Evolutionary conservation across 2,329 filamentous ascomycete genomes (phyloP).

Genomic region (Hypoxylon sp.): DNA sequence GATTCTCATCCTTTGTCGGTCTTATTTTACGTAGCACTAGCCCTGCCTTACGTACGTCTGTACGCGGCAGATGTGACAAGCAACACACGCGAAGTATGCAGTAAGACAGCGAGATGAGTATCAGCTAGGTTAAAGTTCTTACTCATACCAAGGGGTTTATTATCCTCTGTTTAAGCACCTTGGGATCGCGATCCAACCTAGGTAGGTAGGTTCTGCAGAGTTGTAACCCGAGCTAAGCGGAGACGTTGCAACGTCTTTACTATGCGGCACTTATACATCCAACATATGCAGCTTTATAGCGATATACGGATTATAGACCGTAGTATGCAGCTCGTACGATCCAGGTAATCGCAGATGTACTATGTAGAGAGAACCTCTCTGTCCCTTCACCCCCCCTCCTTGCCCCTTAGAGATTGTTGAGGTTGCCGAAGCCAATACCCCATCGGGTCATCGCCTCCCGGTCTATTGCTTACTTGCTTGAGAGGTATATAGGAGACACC

Average conservation of each 20-base stretch:
- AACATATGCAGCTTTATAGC: too few species aligned
- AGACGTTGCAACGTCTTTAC: too few species aligned
- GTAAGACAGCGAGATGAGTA: neutral
- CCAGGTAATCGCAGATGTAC: conserved; percentile 8
- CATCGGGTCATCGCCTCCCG: neutral
- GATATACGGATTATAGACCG: too few species aligned
- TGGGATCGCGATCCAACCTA: conserved; percentile 6
- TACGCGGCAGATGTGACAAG: conserved; percentile 6
- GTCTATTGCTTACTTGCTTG: neutral
- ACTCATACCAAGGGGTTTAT: conserved; percentile 4
- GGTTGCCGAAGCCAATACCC: conserved; percentile 6
- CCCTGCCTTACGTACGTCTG: conserved; percentile 6
- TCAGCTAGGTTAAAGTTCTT: neutral
- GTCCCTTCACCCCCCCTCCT: conserved; percentile 9
- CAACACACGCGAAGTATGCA: conserved; percentile 8
- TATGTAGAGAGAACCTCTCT: conserved; percentile 1
- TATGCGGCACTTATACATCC: too few species aligned
- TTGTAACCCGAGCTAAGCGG: conserved; percentile 4
- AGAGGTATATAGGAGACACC: too few species aligned
- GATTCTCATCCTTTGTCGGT: conserved; percentile 19
- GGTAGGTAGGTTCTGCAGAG: neutral
- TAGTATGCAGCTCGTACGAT: conserved; percentile 7
- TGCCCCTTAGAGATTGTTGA: conserved; percentile 2
- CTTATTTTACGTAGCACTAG: conserved; percentile 4
- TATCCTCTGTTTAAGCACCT: too few species aligned